phyloP scores from a whole-genome alignment of 371 early-diverging fungal species.

The Zopfochytrium polystomum region DNA sequence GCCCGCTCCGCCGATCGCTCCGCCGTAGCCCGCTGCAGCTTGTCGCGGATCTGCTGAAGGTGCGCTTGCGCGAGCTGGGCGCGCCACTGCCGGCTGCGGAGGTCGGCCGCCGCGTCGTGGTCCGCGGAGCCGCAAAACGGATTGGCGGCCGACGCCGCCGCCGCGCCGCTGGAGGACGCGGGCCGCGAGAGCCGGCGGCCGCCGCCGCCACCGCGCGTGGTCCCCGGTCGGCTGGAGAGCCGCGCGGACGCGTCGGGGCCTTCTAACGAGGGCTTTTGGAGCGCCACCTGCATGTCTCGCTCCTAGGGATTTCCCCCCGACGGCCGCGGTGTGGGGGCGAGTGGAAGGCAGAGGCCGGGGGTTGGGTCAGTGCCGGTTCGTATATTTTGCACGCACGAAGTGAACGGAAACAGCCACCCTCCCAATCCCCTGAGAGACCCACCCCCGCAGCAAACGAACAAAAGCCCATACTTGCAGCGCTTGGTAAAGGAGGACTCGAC shows the following conservation, averaged over 20 bases:
- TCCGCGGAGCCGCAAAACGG: neutral
- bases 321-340: no score
- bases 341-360: no score
- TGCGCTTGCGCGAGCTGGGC: conserved; percentile 3
- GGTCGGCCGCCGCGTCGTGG: neutral
- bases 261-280: no score
- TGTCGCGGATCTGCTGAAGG: neutral
- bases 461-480: conserved; percentile 31
- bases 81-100: neutral
- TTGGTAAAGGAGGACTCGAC: conserved; percentile 32
- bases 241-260: neutral
- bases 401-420: neutral
- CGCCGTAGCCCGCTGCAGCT: neutral
- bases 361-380: no score
- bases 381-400: neutral
- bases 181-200: neutral
- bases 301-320: conserved; percentile 15
- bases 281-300: conserved; percentile 17
- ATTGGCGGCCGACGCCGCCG: no score
- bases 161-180: no score
- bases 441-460: no score
- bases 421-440: neutral
- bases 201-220: neutral
- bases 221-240: neutral
- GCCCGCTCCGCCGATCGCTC: neutral